phyloP scores from a whole-genome alignment of 2,329 filamentous ascomycete genomes.

The Kalmusia sp. region DNA sequence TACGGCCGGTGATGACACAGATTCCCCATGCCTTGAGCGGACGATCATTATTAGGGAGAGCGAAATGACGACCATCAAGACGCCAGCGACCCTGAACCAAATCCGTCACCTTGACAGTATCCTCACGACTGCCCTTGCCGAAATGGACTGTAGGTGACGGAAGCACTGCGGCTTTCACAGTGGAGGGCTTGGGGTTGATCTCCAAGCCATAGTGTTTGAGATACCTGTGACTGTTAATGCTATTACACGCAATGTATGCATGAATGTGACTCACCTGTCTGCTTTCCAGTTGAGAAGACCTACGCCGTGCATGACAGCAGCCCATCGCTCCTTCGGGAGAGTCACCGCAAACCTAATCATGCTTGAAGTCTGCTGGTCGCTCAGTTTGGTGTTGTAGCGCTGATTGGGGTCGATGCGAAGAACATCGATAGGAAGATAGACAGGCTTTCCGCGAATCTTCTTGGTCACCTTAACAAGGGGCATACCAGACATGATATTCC shows the following conservation, averaged over 20 bases:
- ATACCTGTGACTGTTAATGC: conserved; percentile 74
- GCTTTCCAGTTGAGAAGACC: conserved; percentile 69
- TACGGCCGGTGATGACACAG: conserved; percentile 66
- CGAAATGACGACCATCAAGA: conserved; percentile 80
- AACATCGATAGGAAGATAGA: conserved; percentile 64
- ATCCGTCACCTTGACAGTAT: conserved; percentile 32
- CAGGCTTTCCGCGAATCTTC: conserved; percentile 47
- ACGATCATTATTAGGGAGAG: conserved; percentile 63
- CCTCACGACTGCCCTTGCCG: conserved; percentile 40
- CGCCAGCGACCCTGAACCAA: conserved; percentile 82
- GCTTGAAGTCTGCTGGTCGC: conserved; percentile 69
- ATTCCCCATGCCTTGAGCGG: conserved; percentile 79
- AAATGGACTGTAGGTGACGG: conserved; percentile 76
- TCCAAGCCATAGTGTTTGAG: conserved; percentile 76
- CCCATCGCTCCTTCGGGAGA: conserved; percentile 71
- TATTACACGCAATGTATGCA: too few relatives aligned
- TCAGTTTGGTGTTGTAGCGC: conserved; percentile 65
- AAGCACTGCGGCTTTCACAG: conserved; percentile 72
- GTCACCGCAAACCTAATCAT: conserved; percentile 97
- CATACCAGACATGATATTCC: conserved; percentile 56
- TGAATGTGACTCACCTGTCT: too few relatives aligned
- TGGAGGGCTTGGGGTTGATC: conserved; percentile 69
- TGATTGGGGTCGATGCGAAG: conserved; percentile 62
- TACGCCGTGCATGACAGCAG: conserved; percentile 73
- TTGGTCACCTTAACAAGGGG: conserved; percentile 67